These are phyloP conservation scores for Entomortierella lignicola DNA, from an alignment of 192 early-diverging fungal genomes.

Conservation along the genomic window DNA sequence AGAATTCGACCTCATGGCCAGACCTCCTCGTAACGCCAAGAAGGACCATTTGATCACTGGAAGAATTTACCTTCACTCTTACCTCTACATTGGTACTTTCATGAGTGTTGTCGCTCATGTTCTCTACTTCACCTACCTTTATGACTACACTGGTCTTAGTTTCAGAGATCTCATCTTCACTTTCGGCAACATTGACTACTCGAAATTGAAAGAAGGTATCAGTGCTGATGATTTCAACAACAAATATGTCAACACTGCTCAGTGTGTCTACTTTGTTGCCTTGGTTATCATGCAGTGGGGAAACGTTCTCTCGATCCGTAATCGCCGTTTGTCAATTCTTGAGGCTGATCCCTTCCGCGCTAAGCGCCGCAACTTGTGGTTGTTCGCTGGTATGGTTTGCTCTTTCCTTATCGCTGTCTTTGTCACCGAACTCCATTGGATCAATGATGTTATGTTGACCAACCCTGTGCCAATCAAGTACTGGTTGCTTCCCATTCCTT, in stretches of 20 bases:
- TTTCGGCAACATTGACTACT: conserved; percentile 41
- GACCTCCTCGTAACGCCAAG: conserved; percentile 78
- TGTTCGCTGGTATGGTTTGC: conserved; percentile 65
- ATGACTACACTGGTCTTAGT: conserved; percentile 65
- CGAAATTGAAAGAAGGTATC: conserved; percentile 19
- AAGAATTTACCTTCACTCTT: conserved; percentile 78
- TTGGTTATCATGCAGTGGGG: conserved; percentile 74
- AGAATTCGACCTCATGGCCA: conserved; percentile 79
- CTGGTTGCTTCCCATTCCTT: conserved; percentile 76
- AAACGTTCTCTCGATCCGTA: conserved; percentile 71
- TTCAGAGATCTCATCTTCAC: conserved; percentile 54
- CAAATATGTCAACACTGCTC: conserved; percentile 58
- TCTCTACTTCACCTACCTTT: conserved; percentile 81
- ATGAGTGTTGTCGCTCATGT: conserved; percentile 72
- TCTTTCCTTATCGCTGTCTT: conserved; percentile 61
- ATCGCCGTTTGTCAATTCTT: conserved; percentile 68
- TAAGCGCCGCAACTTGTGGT: conserved; percentile 64
- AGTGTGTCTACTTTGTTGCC: conserved; percentile 74
- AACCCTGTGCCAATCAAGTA: conserved; percentile 68
- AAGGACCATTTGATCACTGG: conserved; percentile 75
- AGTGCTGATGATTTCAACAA: conserved; percentile 31
- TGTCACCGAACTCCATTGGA: conserved; percentile 61
- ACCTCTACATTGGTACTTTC: conserved; percentile 82
- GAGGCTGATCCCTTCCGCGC: conserved; percentile 73
- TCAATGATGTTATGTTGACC: conserved; percentile 68